Evolutionary conservation across 208 protist species (phyloP).

Genomic region (Trypanosoma congolense): DNA sequence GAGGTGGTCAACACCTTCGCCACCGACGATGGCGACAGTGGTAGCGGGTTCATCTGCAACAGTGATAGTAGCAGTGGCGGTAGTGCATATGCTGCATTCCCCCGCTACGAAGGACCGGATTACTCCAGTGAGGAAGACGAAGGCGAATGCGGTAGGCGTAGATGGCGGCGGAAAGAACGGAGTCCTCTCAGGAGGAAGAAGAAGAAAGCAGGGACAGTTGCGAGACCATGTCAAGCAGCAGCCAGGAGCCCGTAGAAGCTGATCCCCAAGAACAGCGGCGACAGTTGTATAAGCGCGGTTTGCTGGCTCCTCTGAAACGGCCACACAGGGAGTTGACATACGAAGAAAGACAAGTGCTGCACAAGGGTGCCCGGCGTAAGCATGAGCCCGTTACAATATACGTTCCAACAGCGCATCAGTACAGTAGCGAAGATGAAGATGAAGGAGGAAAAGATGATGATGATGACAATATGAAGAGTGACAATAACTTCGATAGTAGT

Average conservation of each 20-base stretch:
- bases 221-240: too few relatives aligned
- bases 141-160: not conserved
- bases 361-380: slow-evolving; percentile 1
- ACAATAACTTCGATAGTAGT: slow-evolving; percentile 9
- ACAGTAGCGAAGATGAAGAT: slow-evolving; percentile 35
- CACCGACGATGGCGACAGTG: slow-evolving; percentile 9
- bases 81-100: slow-evolving; percentile 5
- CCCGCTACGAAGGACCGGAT: slow-evolving; percentile 8
- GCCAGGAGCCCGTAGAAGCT: too few relatives aligned
- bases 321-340: slow-evolving; percentile 15
- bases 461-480: slow-evolving; percentile 2
- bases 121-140: slow-evolving; percentile 9
- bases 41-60: slow-evolving; percentile 23
- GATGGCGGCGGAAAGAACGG: not conserved
- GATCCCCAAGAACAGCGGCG: slow-evolving; percentile 9
- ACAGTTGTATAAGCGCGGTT: slow-evolving; percentile 14
- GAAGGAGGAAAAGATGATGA: slow-evolving; percentile 19
- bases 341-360: slow-evolving; percentile 19
- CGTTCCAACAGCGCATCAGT: slow-evolving; percentile 21
- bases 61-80: slow-evolving; percentile 5
- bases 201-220: not conserved
- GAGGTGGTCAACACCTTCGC: slow-evolving; percentile 25
- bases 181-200: too few relatives aligned
- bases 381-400: slow-evolving; percentile 27
- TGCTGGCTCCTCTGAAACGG: slow-evolving; percentile 14